Evolutionary conservation across 2,329 filamentous ascomycete genomes (phyloP).

Genomic region (Fusarium oxysporum): DNA sequence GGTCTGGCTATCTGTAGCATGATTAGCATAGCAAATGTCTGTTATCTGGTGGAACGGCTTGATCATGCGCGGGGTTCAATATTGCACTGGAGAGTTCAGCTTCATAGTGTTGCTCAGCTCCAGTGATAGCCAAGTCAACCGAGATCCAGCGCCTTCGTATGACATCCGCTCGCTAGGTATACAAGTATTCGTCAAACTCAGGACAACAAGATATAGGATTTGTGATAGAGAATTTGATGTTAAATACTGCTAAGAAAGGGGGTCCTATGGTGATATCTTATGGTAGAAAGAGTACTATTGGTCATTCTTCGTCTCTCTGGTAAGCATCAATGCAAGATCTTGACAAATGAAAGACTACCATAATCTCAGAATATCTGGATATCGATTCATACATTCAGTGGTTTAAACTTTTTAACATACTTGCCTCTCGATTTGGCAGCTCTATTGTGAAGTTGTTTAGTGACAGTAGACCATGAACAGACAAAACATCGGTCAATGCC

Average conservation of each 20-base stretch:
- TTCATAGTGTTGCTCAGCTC: not conserved
- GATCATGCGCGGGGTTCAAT: too few relatives aligned
- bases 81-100: too few relatives aligned
- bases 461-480: too few relatives aligned
- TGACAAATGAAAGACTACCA: accelerated
- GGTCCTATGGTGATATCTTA: too few relatives aligned
- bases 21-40: not conserved
- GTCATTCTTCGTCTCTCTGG: not conserved
- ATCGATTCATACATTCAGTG: not conserved
- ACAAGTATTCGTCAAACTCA: not conserved
- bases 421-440: not conserved
- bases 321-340: not conserved
- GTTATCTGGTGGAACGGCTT: too few relatives aligned
- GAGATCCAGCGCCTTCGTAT: not conserved
- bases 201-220: accelerated
- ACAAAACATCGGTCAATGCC: not conserved
- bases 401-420: not conserved
- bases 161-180: not conserved
- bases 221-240: too few relatives aligned
- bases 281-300: not conserved
- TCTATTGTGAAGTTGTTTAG: not conserved
- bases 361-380: accelerated
- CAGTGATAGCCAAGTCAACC: not conserved
- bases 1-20: not conserved
- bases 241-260: too few relatives aligned